Conservation (phyloP, 805 yeast species). For the Barnettozyma sp. region DNA sequence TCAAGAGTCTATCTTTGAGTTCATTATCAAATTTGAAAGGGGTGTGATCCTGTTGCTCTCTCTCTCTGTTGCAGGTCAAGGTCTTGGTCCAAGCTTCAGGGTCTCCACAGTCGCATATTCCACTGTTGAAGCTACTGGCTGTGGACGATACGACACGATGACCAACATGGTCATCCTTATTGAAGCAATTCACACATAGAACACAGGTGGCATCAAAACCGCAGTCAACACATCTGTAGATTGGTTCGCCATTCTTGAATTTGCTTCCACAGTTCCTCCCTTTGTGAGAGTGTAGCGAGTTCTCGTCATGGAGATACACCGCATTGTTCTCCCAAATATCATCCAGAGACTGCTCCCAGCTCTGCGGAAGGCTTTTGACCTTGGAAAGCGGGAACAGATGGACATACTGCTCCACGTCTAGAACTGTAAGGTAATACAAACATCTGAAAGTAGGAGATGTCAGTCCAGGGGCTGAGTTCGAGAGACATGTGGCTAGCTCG, state of each 20-base stretch:
- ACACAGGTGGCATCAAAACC: slow-evolving; percentile 77
- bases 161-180: slow-evolving; percentile 56
- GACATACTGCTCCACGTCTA: slow-evolving; percentile 1
- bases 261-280: slow-evolving; percentile 67
- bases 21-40: slow-evolving; percentile 7
- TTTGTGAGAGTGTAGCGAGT: slow-evolving; percentile 29
- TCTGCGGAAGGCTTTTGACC: neutral
- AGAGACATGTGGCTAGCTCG: too few species aligned
- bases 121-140: slow-evolving; percentile 28
- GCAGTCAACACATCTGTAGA: slow-evolving; percentile 70
- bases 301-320: neutral
- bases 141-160: slow-evolving; percentile 51
- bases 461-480: too few species aligned
- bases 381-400: slow-evolving; percentile 4
- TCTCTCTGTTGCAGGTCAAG: slow-evolving; percentile 43
- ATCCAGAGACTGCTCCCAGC: neutral
- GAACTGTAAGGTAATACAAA: slow-evolving; percentile 2
- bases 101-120: slow-evolving; percentile 74
- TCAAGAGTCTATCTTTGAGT: slow-evolving; percentile 8
- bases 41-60: too few species aligned
- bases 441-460: slow-evolving; percentile 5
- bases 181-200: slow-evolving; percentile 65
- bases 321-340: slow-evolving; percentile 2
- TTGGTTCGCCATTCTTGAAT: slow-evolving; percentile 55
- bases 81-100: slow-evolving; percentile 64